Conservation (phyloP, 1,284 basidiomycete species). For the Trichosporon sp. region DNA sequence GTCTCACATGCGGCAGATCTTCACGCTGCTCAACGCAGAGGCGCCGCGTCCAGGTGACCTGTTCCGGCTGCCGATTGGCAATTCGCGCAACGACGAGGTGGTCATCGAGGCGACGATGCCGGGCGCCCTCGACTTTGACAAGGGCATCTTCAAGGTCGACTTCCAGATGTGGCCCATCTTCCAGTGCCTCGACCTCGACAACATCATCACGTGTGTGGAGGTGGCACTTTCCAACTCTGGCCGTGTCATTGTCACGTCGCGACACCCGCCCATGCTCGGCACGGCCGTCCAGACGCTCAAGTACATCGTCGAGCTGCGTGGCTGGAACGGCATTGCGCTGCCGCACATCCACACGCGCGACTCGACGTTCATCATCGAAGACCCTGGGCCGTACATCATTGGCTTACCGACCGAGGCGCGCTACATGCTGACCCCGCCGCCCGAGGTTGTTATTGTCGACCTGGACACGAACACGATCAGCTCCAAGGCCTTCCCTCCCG, state of each 20-base stretch:
- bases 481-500: conserved; percentile 71
- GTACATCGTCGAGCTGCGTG: conserved; percentile 86
- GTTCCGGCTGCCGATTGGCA: conserved; percentile 33
- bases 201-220: conserved; percentile 89
- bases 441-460: conserved; percentile 86
- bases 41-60: conserved; percentile 76
- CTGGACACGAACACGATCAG: conserved; percentile 62
- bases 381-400: conserved; percentile 80
- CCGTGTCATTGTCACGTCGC: conserved; percentile 80
- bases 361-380: conserved; percentile 48
- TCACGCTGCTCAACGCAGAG: conserved; percentile 55
- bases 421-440: conserved; percentile 65
- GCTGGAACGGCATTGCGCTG: conserved; percentile 85
- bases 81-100: conserved; percentile 29
- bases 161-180: conserved; percentile 98
- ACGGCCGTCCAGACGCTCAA: conserved; percentile 75
- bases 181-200: conserved; percentile 88
- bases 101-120: conserved; percentile 46
- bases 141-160: conserved; percentile 49
- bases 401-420: conserved; percentile 82
- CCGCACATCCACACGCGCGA: conserved; percentile 65
- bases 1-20: conserved; percentile 46
- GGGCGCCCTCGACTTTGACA: conserved; percentile 50
- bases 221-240: conserved; percentile 88
- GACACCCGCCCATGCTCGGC: conserved; percentile 86